Base-by-base conservation (phyloP, 306 rosid genomes). In the Prunus mira region DNA sequence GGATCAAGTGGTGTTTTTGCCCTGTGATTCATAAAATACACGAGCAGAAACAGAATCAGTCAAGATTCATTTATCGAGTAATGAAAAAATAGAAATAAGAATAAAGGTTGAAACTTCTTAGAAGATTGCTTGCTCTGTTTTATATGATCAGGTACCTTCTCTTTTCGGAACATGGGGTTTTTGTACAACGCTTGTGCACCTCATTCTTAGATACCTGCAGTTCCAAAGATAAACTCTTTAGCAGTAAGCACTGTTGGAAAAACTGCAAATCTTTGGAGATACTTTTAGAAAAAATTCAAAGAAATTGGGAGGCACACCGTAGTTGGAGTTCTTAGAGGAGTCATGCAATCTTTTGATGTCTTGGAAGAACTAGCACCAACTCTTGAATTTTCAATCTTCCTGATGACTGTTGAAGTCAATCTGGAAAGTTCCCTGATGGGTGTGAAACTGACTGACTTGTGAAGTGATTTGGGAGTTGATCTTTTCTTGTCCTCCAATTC, bases 341-440 rank as follows among this genome's bases (percentile, higher is more conserved):
- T 95, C 25, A 51, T 46, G 71, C 78, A 82, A 67, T 92, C 97
- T 81, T 88, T 92, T 65, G 87, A 78, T 72, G 76, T 81, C 90
- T 86, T 92, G 62, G 89, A 88, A 78, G 91, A 79, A 82, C 79
- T 78, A 54, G 80, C 69, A 54, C 89, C 90, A 71, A 43, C 82
- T 91, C 89, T 89, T 25, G 98, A 80, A 70, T 84, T 88, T 62
- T 95, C 99, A 73, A 92, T 91, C 79, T 83, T 95, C 78, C 91
- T 87, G 76, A 91, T 90, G 27, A 92, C 96, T 12, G 90, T 87
- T 71, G 93, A 90, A 68, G 96, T 95, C 41, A 95, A 65, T 80
- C 88, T 87, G 55, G 90, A 89, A 27, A 95, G 77, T 52, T 95
- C 99, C 80, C 89, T 91, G 54, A 95, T 89, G 32, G 98, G 99